Percentiles rank a stretch among this genome's conserved stretches.
Conservation (phyloP, 305 asterid genomes). For the Ajuga reptans region DNA sequence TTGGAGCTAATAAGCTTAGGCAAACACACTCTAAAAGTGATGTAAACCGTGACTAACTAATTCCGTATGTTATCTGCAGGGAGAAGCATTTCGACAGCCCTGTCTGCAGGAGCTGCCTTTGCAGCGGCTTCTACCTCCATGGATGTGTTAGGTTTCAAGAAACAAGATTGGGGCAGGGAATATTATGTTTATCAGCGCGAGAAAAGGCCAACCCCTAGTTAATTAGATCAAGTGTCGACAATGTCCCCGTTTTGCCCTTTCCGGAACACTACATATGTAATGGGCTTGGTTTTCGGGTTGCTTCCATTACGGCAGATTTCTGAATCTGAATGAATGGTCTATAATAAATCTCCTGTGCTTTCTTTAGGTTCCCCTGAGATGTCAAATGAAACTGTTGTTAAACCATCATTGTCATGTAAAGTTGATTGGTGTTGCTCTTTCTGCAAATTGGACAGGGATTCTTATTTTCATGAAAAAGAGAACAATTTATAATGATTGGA, state of each 20-base stretch:
- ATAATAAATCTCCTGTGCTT: conserved; percentile 21
- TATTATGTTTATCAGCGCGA: conserved; percentile 72
- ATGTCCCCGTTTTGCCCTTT: conserved; percentile 4
- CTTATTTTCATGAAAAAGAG: not conserved
- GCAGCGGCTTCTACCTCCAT: conserved; percentile 66
- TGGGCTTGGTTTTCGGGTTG: conserved; percentile 26
- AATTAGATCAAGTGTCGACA: conserved; percentile 28
- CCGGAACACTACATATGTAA: conserved; percentile 9
- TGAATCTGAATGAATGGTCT: conserved; percentile 17
- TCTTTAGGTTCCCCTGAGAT: conserved; percentile 9
- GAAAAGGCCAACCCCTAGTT: conserved; percentile 56
- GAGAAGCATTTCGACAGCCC: conserved; percentile 68
- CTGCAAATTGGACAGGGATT: conserved; percentile 4
- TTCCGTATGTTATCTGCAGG: conserved; percentile 34
- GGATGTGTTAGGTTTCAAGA: conserved; percentile 73
- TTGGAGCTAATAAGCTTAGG: too few relatives aligned
- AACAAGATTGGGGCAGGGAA: conserved; percentile 74
- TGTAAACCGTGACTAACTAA: conserved; percentile 7
- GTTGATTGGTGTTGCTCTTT: conserved; percentile 14
- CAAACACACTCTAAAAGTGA: not conserved
- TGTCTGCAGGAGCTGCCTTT: conserved; percentile 82
- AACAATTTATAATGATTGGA: not conserved
- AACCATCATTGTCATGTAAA: conserved; percentile 17
- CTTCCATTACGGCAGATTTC: conserved; percentile 19
- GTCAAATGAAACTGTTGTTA: conserved; percentile 16